phyloP scores from a whole-genome alignment of 495 filamentous ascomycete genomes.

The Hyphodiscus hymeniophilus region DNA sequence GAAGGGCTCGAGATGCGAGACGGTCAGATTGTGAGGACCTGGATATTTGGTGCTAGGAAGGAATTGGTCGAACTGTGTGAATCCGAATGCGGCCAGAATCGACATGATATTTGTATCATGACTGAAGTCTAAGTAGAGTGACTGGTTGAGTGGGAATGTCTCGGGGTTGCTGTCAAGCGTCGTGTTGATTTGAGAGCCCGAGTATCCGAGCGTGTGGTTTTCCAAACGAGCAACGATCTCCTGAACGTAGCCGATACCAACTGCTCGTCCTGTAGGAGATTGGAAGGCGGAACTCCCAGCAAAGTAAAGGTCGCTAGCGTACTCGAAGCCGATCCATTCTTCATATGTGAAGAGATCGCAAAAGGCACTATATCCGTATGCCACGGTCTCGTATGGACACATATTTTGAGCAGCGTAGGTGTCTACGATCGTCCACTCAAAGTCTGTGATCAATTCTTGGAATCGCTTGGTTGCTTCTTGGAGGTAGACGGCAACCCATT shows the following conservation, averaged over 20 bases:
- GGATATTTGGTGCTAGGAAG: slow-evolving; percentile 35
- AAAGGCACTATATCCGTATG: slow-evolving; percentile 59
- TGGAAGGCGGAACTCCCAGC: slow-evolving; percentile 51
- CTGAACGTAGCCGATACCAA: slow-evolving; percentile 73
- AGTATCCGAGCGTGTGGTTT: slow-evolving; percentile 47
- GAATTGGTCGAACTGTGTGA: slow-evolving; percentile 46
- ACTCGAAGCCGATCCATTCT: slow-evolving; percentile 71
- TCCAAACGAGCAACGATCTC: slow-evolving; percentile 74
- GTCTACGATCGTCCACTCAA: slow-evolving; percentile 43
- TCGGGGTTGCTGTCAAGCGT: slow-evolving; percentile 53
- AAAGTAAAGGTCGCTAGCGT: slow-evolving; percentile 54
- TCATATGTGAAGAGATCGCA: slow-evolving; percentile 59
- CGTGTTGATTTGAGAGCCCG: slow-evolving; percentile 59
- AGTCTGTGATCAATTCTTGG: slow-evolving; percentile 33
- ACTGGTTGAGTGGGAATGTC: slow-evolving; percentile 61
- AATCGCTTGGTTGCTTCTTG: slow-evolving; percentile 40
- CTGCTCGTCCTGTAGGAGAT: slow-evolving; percentile 59
- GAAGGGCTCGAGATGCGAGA: slow-evolving; percentile 52
- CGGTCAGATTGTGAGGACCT: slow-evolving; percentile 40
- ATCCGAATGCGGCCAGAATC: slow-evolving; percentile 47
- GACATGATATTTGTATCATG: slow-evolving; percentile 80
- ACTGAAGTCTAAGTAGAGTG: slow-evolving; percentile 71
- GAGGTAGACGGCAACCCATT: slow-evolving; percentile 31
- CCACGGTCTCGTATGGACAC: slow-evolving; percentile 48
- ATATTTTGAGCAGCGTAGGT: slow-evolving; percentile 46